Conservation (phyloP, 2,329 filamentous ascomycete species). For the Dactylellina parvicollis region DNA sequence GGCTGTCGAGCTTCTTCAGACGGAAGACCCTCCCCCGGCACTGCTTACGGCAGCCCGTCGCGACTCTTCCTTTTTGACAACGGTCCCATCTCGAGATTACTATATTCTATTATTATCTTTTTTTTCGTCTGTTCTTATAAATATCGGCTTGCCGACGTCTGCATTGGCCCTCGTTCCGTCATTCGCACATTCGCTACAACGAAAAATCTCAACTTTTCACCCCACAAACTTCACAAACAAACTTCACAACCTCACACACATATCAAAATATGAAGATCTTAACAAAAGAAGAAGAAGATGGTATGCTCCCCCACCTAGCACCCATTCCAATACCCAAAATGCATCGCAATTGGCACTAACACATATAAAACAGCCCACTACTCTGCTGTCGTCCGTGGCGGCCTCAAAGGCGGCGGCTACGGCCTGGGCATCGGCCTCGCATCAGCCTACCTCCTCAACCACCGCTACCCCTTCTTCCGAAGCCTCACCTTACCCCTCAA, state of each 20-base stretch:
- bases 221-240: too few species aligned
- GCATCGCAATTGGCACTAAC: constrained; percentile 51
- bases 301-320: constrained; percentile 21
- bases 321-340: too few species aligned
- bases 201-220: too few species aligned
- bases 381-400: constrained; percentile 79
- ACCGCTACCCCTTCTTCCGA: constrained; percentile 80
- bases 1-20: too few species aligned
- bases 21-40: too few species aligned
- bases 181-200: too few species aligned
- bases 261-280: constrained; percentile 78
- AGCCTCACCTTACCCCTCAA: constrained; percentile 87
- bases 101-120: too few species aligned
- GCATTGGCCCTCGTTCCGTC: too few species aligned
- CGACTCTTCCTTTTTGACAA: too few species aligned
- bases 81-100: too few species aligned
- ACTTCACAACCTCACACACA: not conserved
- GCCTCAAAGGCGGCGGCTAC: constrained; percentile 74
- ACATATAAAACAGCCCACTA: constrained; percentile 51
- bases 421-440: constrained; percentile 64
- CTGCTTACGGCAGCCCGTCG: not conserved
- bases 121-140: too few species aligned
- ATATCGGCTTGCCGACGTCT: too few species aligned
- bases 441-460: constrained; percentile 53
- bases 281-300: constrained; percentile 89